These are phyloP conservation scores for Gleditsia sinensis DNA, from an alignment of 306 rosid genomes.

Conservation along the genomic window DNA sequence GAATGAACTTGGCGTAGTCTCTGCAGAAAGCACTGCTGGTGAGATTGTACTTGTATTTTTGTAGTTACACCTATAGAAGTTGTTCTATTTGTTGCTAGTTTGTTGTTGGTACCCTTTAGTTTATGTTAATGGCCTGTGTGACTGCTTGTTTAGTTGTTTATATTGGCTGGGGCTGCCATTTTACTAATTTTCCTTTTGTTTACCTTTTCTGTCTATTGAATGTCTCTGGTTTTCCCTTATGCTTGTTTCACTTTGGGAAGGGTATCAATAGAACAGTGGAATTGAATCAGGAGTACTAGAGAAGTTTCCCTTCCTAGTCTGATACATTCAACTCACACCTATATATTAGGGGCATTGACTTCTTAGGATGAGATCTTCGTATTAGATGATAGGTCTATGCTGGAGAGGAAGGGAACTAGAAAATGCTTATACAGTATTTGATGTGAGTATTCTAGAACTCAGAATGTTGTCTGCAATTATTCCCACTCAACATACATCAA, in stretches of 20 bases:
- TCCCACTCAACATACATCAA: too few relatives aligned
- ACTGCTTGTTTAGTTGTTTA: slow-evolving; percentile 1
- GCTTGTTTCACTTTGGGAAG: slow-evolving; percentile 8
- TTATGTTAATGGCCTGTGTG: not conserved
- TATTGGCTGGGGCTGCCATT: not conserved
- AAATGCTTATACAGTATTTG: not conserved
- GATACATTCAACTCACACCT: not conserved
- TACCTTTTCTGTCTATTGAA: not conserved
- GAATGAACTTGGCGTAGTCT: slow-evolving; percentile 90
- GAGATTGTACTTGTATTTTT: slow-evolving; percentile 28
- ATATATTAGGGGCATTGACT: slow-evolving; percentile 8
- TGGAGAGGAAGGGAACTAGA: not conserved
- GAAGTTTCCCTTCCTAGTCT: not conserved
- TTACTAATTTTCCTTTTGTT: not conserved
- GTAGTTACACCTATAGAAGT: slow-evolving; percentile 17
- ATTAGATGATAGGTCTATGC: not conserved
- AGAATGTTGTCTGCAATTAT: not conserved
- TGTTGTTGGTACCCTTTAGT: slow-evolving; percentile 1
- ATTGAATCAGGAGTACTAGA: not conserved
- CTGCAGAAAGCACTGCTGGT: slow-evolving; percentile 91
- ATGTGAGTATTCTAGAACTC: not conserved
- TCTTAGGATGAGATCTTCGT: not conserved
- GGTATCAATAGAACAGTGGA: not conserved
- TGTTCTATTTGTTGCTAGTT: not conserved
- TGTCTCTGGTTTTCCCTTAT: not conserved